phyloP scores from a whole-genome alignment of 106 monocot genomes.

The Dendrobium nobile region DNA sequence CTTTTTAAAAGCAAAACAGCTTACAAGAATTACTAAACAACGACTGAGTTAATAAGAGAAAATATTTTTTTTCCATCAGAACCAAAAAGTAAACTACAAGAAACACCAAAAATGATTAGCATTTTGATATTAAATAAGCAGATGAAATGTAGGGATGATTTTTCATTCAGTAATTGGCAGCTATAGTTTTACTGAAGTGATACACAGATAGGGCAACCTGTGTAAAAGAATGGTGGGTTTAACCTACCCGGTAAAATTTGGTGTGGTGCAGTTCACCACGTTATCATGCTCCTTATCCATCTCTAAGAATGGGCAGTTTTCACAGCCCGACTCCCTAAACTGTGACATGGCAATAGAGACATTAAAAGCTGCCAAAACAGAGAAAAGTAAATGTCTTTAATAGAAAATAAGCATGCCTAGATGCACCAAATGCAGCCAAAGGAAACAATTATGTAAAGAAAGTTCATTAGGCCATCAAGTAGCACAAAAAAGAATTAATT shows the following conservation, averaged over 20 bases:
- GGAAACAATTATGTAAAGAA: neutral
- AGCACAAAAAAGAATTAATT: neutral
- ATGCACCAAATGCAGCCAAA: neutral
- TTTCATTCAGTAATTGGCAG: neutral
- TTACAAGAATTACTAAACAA: neutral
- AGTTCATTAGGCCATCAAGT: neutral
- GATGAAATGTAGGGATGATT: neutral
- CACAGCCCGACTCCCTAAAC: constrained; percentile 95
- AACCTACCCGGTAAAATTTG: constrained; percentile 88
- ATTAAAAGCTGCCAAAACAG: neutral
- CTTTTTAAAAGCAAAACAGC: neutral
- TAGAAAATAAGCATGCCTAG: neutral
- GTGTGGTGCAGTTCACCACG: constrained; percentile 88
- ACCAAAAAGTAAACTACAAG: neutral
- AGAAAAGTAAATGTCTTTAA: neutral
- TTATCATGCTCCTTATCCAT: constrained; percentile 91
- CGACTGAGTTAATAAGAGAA: neutral
- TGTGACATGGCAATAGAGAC: constrained; percentile 16
- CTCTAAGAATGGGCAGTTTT: constrained; percentile 97
- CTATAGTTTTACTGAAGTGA: neutral
- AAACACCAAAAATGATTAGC: neutral
- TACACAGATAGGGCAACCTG: neutral
- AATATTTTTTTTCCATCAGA: neutral
- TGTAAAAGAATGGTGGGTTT: neutral
- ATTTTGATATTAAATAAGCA: neutral